Base-by-base conservation (phyloP, 2,329 filamentous ascomycete species). In the Curvularia eragrostidis region DNA sequence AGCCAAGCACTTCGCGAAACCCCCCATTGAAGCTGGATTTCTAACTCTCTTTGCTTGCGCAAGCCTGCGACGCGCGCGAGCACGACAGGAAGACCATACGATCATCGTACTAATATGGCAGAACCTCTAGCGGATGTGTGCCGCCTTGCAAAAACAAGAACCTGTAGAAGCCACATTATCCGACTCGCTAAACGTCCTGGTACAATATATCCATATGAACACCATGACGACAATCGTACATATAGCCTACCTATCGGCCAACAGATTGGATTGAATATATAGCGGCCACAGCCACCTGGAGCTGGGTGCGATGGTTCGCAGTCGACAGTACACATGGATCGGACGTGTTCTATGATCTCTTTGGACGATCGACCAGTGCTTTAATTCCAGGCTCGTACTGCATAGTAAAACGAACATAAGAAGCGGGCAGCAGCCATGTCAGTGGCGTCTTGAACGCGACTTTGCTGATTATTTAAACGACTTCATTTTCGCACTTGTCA, bases 91-190 rank as follows among this genome's bases (percentile, higher is more conserved):
- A 9, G 36, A 49, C 19, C 21, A 39, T 64, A 62, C 58, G 54
- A 59, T 38, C 47, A 28, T 48, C 6, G 44, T 59, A n/a, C n/a
- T n/a, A 63, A 63, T 65, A 34, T 63, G 63, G 63, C 28, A 63
- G 38, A 65, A 63, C 50, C 5, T 9, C 10, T 58, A 54, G 54
- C 43, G 48, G 34, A 39, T 23, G 26, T 42, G 24, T 54, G 42
- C 49, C 41, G 51, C 46, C 46, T 52, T 46, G 26, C 41, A 36
- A 24, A 44, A 26, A 38, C 28, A 21, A 51, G 39, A 55, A 23
- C 30, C 42, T 23, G 53, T 36, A 61, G 56, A 54, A 52, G 46
- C 48, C 49, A 59, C 18, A 64, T 63, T 63, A 54, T 51, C 23
- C 36, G 18, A 13, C 59, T 61, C 61, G 63, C 61, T 61, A 62